phyloP scores from a whole-genome alignment of 2,329 filamentous ascomycete genomes.

The Pyrenochaeta sp. region DNA sequence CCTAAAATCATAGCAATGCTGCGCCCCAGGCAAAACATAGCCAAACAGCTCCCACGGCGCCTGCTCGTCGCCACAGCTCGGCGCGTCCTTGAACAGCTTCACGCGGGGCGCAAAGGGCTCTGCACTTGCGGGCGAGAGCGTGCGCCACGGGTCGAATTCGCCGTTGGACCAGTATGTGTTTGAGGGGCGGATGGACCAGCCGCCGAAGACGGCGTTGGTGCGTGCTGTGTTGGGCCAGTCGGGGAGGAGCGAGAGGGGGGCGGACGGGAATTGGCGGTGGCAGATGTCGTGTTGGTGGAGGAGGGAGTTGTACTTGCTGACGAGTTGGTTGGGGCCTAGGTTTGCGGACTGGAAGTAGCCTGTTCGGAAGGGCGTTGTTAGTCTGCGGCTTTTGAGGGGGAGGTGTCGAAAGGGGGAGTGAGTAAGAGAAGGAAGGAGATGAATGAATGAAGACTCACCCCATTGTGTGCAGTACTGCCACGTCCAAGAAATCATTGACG shows the following conservation, averaged over 20 bases:
- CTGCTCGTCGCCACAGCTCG: slow-evolving; percentile 52
- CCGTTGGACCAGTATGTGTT: slow-evolving; percentile 61
- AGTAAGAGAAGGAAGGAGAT: neutral
- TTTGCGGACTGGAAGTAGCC: slow-evolving; percentile 60
- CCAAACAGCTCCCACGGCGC: slow-evolving; percentile 55
- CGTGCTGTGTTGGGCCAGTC: slow-evolving; percentile 46
- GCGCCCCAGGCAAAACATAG: slow-evolving; percentile 53
- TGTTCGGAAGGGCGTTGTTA: slow-evolving; percentile 15
- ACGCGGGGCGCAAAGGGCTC: slow-evolving; percentile 53
- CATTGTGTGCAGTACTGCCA: slow-evolving; percentile 64
- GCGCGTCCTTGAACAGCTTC: slow-evolving; percentile 50
- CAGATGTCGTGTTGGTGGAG: slow-evolving; percentile 55
- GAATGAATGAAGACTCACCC: slow-evolving; percentile 38
- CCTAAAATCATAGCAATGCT: slow-evolving; percentile 60
- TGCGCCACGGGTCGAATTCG: slow-evolving; percentile 62
- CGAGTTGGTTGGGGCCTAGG: slow-evolving; percentile 55
- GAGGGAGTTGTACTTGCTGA: slow-evolving; percentile 57
- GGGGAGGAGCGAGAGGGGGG: slow-evolving; percentile 51
- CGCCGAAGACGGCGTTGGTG: slow-evolving; percentile 56
- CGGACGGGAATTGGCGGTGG: slow-evolving; percentile 58
- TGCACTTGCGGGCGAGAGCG: slow-evolving; percentile 53
- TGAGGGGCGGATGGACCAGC: slow-evolving; percentile 60
- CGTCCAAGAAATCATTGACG: slow-evolving; percentile 54
- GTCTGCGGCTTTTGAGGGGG: neutral
- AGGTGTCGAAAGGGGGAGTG: neutral